Evolutionary conservation across 192 early-diverging fungal species (phyloP).

Genomic region (Cetraspora pellucida): DNA sequence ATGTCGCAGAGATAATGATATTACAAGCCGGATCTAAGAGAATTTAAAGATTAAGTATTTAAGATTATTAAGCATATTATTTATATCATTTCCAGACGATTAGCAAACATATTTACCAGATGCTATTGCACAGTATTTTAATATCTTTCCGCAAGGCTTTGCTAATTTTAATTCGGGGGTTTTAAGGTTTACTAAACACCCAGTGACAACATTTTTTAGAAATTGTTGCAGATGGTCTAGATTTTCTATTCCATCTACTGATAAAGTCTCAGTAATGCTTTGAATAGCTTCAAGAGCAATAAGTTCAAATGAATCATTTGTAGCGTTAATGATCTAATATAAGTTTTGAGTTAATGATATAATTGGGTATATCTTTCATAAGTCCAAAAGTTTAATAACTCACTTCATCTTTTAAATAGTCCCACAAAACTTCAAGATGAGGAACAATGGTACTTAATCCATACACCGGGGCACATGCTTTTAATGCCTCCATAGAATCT

Average conservation of each 20-base stretch:
- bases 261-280: slow-evolving; percentile 67
- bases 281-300: slow-evolving; percentile 67
- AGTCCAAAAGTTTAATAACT: background rate
- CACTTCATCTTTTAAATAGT: slow-evolving; percentile 72
- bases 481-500: slow-evolving; percentile 90
- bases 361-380: no score
- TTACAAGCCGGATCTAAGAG: slow-evolving; percentile 64
- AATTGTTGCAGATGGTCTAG: slow-evolving; percentile 54
- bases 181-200: slow-evolving; percentile 61
- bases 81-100: background rate
- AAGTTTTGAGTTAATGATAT: background rate
- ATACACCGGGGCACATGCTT: slow-evolving; percentile 78
- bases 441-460: slow-evolving; percentile 65
- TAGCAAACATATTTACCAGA: slow-evolving; percentile 46
- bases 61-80: background rate
- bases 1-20: slow-evolving; percentile 57
- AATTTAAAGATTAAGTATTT: background rate
- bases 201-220: slow-evolving; percentile 52
- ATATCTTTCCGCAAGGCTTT: slow-evolving; percentile 65
- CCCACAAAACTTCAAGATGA: slow-evolving; percentile 74
- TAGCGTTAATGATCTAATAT: slow-evolving; percentile 74
- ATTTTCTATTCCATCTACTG: slow-evolving; percentile 47
- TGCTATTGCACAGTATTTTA: slow-evolving; percentile 64
- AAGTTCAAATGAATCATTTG: slow-evolving; percentile 67
- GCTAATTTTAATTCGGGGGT: slow-evolving; percentile 69